Evolutionary conservation across 2,329 filamentous ascomycete species (phyloP).

Genomic region (Furcasterigmium sp.): DNA sequence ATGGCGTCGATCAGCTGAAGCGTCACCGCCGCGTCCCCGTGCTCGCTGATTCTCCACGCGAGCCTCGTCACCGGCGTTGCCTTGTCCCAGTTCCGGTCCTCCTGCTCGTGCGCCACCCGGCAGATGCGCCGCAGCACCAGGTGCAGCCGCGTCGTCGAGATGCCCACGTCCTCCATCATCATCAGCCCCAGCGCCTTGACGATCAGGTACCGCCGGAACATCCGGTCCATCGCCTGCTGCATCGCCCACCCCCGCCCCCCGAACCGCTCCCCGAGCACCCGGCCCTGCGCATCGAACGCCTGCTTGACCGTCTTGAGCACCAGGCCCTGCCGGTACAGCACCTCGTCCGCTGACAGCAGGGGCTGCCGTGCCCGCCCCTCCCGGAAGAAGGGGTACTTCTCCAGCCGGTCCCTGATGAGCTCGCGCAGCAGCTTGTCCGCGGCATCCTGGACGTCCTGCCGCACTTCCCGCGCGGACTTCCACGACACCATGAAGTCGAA

Average conservation of each 20-base stretch:
- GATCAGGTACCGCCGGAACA: background rate
- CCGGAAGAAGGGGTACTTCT: background rate
- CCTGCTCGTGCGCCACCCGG: too few species aligned
- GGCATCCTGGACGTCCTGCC: background rate
- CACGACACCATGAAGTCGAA: background rate
- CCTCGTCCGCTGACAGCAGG: background rate
- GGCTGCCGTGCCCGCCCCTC: background rate
- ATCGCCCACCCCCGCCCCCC: background rate
- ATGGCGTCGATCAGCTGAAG: too few species aligned
- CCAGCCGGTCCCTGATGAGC: background rate
- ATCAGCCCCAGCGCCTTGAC: background rate
- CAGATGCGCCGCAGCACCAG: background rate
- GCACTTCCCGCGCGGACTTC: background rate
- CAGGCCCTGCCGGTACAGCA: background rate
- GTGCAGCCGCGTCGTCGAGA: slow-evolving; percentile 1
- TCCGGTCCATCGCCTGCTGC: background rate
- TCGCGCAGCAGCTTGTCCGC: background rate
- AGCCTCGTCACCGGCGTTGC: too few species aligned
- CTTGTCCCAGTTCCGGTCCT: too few species aligned
- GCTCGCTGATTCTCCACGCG: too few species aligned
- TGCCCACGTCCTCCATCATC: background rate
- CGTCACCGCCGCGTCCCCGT: too few species aligned
- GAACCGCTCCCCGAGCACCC: too few species aligned
- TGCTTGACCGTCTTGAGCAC: too few species aligned
- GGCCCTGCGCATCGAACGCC: too few species aligned